Base-by-base conservation (phyloP, 257 asterid genomes). In the Linderniella brevidens region DNA sequence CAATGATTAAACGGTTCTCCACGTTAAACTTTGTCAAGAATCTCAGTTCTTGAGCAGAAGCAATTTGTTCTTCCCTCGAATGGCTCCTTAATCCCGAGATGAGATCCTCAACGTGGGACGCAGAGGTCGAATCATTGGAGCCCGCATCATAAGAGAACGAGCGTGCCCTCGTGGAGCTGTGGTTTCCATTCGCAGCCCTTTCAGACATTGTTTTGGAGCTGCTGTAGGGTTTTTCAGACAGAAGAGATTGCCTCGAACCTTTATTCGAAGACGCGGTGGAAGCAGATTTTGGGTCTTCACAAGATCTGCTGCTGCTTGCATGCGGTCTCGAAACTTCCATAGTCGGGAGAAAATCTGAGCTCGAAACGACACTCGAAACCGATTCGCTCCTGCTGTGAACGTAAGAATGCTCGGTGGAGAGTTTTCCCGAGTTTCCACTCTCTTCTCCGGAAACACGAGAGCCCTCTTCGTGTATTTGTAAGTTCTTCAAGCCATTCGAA, bases 321-420 rank as follows among this genome's bases (percentile, higher is more conserved):
- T 46, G 71, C 63, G 64, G 77, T 19, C 59, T 55, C 3, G 81
- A 64, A 52, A 65, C 64, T 40, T 79, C 77, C 11, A 61, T 62
- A 4, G 68, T 48, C 4, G 76, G 77, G 48, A 56, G 59, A 58
- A 66, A 81, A 53, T 90, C 98, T 19, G 71, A 56, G 71, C 94
- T 85, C 45, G 99, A 85, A 56, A 79, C 76, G 53, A 74, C 96
- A 54, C 94, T 90, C 17, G 93, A 77, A 49, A 69, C 68, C 4
- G 99, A 90, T 60, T 76, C 96, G 55, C 88, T 85, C 72, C 96
- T 65, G 60, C 99, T 90, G 66, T 90, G 96, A 35, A 68, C 72
- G 61, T 79, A 81, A 0, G 99, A 81, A 64, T 79, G 80, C 63
- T 76, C 93, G 0, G 79, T 67, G 47, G 93, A 71, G 32, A 78